Percentiles rank a stretch among this genome's conserved stretches.
These are phyloP conservation scores for Amesomyces nigricolor DNA, from an alignment of 2,329 filamentous ascomycete species.

Conservation along the genomic window DNA sequence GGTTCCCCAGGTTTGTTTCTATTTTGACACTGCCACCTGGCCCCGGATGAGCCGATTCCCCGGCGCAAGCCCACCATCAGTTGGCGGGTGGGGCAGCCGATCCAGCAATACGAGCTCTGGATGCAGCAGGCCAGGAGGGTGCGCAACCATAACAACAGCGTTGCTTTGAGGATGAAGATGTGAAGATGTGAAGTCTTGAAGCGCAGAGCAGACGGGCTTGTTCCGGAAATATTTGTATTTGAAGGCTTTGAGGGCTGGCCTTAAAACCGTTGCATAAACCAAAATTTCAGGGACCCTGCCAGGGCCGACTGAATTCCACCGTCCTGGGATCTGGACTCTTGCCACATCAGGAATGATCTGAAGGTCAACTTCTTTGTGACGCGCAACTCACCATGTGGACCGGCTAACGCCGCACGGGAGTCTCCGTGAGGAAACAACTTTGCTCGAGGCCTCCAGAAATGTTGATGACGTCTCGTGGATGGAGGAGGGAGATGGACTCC, in stretches of 20 bases:
- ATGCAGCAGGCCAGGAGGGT: background rate
- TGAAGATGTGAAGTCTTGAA: no score
- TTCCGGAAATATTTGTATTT: no score
- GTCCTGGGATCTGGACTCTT: conserved; percentile 4
- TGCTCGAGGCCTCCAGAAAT: no score
- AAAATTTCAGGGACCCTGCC: background rate
- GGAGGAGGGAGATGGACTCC: no score
- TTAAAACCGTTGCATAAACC: background rate
- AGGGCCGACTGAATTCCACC: conserved; percentile 1
- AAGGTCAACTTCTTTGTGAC: background rate
- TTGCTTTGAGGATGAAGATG: no score
- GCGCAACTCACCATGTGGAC: background rate
- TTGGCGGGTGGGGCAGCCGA: conserved; percentile 6
- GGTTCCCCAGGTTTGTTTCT: conserved; percentile 12
- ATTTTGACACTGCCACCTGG: conserved; percentile 21
- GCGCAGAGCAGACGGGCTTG: no score
- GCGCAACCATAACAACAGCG: background rate
- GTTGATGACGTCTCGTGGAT: no score
- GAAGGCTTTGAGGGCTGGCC: no score
- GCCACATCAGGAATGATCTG: conserved; percentile 13
- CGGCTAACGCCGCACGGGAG: no score
- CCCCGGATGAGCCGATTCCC: conserved; percentile 7
- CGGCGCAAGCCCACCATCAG: conserved; percentile 2
- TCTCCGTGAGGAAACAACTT: no score
- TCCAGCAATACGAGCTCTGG: conserved; percentile 17